Conservation (phyloP, 805 yeast genomes). For the Metschnikowia koreensis region DNA sequence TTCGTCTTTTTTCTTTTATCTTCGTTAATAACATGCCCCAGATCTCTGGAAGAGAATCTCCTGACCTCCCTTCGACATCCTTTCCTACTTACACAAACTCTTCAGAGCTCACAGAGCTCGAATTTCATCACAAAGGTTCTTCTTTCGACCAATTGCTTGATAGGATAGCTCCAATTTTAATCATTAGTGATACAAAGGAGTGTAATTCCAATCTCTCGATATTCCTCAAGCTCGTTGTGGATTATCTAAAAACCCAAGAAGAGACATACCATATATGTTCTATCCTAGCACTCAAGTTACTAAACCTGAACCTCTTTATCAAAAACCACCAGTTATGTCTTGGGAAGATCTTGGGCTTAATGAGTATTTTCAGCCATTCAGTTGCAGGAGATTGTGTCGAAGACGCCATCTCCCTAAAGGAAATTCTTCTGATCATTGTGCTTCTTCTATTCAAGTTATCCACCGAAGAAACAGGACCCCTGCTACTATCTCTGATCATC, state of each 20-base stretch:
- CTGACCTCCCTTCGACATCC: conserved; percentile 7
- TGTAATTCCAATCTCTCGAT: conserved; percentile 39
- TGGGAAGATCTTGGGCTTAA: conserved; percentile 37
- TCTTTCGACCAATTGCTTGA: conserved; percentile 9
- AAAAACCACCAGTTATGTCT: conserved; percentile 36
- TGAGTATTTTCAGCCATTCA: conserved; percentile 26
- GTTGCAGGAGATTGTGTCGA: conserved; percentile 9
- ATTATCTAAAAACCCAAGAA: conserved; percentile 22
- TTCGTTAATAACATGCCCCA: conserved; percentile 3
- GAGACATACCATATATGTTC: conserved; percentile 33
- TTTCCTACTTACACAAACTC: not conserved
- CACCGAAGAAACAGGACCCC: conserved; percentile 21
- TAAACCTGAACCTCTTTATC: conserved; percentile 38
- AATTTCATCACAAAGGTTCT: not conserved
- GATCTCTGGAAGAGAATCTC: not conserved
- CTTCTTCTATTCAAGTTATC: conserved; percentile 34
- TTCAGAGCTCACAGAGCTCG: not conserved
- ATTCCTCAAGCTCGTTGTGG: conserved; percentile 33
- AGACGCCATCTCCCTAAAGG: conserved; percentile 26
- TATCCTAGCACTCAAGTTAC: conserved; percentile 31
- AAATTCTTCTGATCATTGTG: conserved; percentile 34
- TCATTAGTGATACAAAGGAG: conserved; percentile 39
- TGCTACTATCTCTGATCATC: conserved; percentile 18
- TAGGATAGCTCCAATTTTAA: conserved; percentile 22
- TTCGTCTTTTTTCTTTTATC: not conserved